A percentile compares a stretch with the other conserved stretches of the same genome.
Conservation (phyloP, 306 rosid genomes). For the Hippophae rhamnoides region DNA sequence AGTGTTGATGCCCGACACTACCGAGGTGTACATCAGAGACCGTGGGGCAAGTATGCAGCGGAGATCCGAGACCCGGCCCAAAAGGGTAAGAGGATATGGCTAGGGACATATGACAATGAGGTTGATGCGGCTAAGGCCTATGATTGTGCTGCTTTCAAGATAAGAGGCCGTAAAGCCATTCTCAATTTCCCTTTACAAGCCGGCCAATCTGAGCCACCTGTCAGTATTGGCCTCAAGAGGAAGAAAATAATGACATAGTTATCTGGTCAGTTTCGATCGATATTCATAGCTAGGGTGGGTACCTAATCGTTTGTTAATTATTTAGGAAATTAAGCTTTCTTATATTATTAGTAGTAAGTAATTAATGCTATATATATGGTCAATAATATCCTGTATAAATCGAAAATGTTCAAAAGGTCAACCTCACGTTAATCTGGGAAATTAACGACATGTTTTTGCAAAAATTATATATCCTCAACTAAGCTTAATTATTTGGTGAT, state of each 20-base stretch:
- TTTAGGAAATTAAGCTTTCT: no score
- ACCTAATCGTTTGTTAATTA: no score
- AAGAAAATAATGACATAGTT: constrained; percentile 16
- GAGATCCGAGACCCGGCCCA: constrained; percentile 68
- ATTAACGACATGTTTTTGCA: no score
- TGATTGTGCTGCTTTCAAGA: constrained; percentile 65
- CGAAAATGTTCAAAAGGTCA: no score
- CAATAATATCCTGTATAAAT: no score
- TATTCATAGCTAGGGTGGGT: no score
- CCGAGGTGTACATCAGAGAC: constrained; percentile 68
- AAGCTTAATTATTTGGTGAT: no score
- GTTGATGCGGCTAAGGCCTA: constrained; percentile 76
- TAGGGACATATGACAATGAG: constrained; percentile 65
- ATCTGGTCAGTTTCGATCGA: no score
- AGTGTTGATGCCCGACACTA: constrained; percentile 27
- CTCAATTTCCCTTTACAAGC: constrained; percentile 71
- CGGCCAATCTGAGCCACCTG: constrained; percentile 32
- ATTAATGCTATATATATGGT: no score
- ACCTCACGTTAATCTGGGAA: no score
- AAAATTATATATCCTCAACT: no score
- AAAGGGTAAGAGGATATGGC: constrained; percentile 67
- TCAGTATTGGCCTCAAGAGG: constrained; percentile 35
- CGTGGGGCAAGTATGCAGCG: constrained; percentile 84
- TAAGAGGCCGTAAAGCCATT: constrained; percentile 68
- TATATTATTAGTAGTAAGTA: no score